Base-by-base conservation (phyloP, 257 asterid genomes). In the Nicotiana obtusifolia region DNA sequence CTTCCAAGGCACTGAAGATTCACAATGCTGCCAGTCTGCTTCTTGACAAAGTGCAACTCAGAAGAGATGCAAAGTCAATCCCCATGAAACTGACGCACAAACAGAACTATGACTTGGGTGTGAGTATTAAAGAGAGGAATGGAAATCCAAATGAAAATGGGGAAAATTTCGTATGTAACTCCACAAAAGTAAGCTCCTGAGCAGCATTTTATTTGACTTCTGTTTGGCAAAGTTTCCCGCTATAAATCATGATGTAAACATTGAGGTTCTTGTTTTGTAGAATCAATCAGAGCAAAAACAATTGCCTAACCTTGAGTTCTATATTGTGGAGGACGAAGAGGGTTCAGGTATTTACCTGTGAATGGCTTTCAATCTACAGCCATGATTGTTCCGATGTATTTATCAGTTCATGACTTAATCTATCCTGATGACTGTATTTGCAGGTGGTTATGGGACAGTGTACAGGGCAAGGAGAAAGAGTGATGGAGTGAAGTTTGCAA, bases 381-480 rank as follows among this genome's bases (percentile, higher is more conserved):
- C 26, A 60, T 30, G 44, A 62, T 57, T 82, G 16, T 61, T 69
- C 82, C 10, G 10, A 82, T 80, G 77, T 47, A 49, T 73, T 8
- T 80, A 44, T 47, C 82, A 47, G n/a, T 22, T 17, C 9, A 66
- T 26, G 35, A 15, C 62, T 79, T 16, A 20, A 19, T 41, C 41
- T 13, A 64, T 75, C 17, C 64, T 49, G 80, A 75, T 49, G 24
- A 16, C 24, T 47, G 81, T 85, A 78, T 69, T 16, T 84, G 89
- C 93, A 95, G 99, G 99, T 86, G 99, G 99, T 80, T 95, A 95
- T 86, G 98, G 99, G 79, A 95, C 98, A 47, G 99, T 95, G 84
- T 95, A 91, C 88, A 87, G 92, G 88, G 97, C 97, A 83, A 91
- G 86, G 88, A 90, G 98, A 84, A 95, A 92, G 88, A 77, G 84